phyloP scores from a whole-genome alignment of 2,329 filamentous ascomycete species.

The Myriosclerotinia curreyana region DNA sequence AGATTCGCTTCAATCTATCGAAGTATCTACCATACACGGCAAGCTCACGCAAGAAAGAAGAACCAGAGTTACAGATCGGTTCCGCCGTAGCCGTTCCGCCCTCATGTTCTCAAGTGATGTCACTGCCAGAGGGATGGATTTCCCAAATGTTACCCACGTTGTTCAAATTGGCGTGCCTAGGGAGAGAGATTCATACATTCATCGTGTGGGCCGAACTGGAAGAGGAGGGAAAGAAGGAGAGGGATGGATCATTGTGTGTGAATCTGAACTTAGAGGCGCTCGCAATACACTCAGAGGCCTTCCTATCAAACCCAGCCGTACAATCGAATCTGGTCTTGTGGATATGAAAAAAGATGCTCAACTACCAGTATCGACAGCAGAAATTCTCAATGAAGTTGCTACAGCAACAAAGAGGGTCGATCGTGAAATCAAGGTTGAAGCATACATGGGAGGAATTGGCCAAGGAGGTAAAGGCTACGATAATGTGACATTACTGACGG shows the following conservation, averaged over 20 bases:
- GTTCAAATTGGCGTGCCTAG: constrained; percentile 67
- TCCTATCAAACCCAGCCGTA: constrained; percentile 34
- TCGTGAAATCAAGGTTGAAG: constrained; percentile 31
- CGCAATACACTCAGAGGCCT: constrained; percentile 33
- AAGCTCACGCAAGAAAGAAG: constrained; percentile 68
- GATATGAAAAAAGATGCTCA: constrained; percentile 41
- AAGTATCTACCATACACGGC: constrained; percentile 64
- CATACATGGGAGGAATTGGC: constrained; percentile 33
- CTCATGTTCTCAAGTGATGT: constrained; percentile 78
- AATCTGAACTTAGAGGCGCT: constrained; percentile 28
- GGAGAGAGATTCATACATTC: constrained; percentile 69
- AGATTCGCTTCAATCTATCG: constrained; percentile 33
- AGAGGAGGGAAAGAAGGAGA: constrained; percentile 71
- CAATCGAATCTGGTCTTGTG: constrained; percentile 32
- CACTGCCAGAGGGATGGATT: constrained; percentile 79
- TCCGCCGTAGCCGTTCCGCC: constrained; percentile 60
- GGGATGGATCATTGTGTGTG: constrained; percentile 44
- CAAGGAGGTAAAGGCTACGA: background rate
- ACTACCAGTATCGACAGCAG: constrained; percentile 34
- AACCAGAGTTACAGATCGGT: constrained; percentile 66
- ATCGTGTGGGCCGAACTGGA: constrained; percentile 72
- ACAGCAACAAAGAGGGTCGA: constrained; percentile 36
- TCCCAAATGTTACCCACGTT: constrained; percentile 74
- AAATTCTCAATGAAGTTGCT: constrained; percentile 33
- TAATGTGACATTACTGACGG: background rate